Percentiles rank a stretch among this genome's conserved stretches.
Evolutionary conservation across 176 grass and related monocot genomes (phyloP).

Genomic region (Cymbopogon citratus): DNA sequence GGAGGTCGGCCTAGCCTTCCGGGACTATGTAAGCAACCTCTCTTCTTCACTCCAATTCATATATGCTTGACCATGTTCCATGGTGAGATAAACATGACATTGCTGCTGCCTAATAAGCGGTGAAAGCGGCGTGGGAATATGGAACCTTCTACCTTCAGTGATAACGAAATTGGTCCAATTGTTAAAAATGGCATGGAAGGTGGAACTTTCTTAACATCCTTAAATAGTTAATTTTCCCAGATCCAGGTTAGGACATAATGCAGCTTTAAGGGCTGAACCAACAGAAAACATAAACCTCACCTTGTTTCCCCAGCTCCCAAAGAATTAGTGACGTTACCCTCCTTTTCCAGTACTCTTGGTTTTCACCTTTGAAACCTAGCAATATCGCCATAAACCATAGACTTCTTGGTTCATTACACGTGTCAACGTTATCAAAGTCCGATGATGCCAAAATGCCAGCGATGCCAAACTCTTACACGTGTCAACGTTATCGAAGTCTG

Average conservation of each 20-base stretch:
- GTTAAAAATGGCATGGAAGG: background rate
- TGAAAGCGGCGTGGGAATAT: background rate
- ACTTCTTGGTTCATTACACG: background rate
- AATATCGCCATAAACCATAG: background rate
- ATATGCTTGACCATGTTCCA: background rate
- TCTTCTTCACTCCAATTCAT: background rate
- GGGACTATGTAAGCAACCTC: conserved; percentile 66
- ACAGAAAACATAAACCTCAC: background rate
- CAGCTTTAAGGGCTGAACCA: background rate
- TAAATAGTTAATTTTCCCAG: background rate
- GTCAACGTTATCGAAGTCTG: too few species aligned
- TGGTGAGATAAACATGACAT: background rate
- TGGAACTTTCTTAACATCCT: background rate
- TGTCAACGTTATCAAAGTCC: background rate
- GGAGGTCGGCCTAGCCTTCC: conserved; percentile 94
- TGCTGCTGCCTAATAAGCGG: background rate
- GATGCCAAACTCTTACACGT: background rate
- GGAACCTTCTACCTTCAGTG: background rate
- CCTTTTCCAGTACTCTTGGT: background rate
- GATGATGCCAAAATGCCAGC: background rate
- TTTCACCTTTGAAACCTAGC: background rate
- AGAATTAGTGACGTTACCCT: background rate
- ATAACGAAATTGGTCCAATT: background rate
- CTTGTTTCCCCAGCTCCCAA: background rate
- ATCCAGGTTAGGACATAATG: background rate